Evolutionary conservation across 2,329 filamentous ascomycete genomes (phyloP), one percentile per base, ranked within the genome.

Genomic region (Monosporascus sp.): DNA sequence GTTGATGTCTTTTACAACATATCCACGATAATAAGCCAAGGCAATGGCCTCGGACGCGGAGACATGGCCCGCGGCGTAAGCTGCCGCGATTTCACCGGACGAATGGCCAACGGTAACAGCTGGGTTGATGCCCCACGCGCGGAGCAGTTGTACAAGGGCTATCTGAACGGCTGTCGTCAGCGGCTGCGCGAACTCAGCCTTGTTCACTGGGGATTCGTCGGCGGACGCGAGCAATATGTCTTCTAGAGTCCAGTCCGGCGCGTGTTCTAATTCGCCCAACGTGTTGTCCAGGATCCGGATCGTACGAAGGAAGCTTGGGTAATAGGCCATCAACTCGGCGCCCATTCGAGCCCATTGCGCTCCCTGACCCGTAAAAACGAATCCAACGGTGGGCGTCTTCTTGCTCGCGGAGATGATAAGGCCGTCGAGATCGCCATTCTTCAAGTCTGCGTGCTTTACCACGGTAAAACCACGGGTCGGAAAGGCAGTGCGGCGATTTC

Each of bases 41-140:
- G 73, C 70, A 74, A 77, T 77, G 51, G 71, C 68, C 7, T 46
- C 75, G 49, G 69, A 60, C 24, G 24, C 24, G 3, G 70, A 68
- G 64, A 78, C 75, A 48, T 72, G 72, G 5, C 74, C 63, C 61
- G 76, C 76, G 48, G 75, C 59, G 55, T 76, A 68, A 53, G 70
- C 67, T 58, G 76, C 63, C 50, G 77, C 75, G 38, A 77, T 74
- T 51, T 78, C 62, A 31, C 67, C 56, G 15, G 66, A 58, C 31
- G 63, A 52, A 9, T 75, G 75, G n/a, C 70, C 56, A 1, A 65
- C 44, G 20, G 24, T 37, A 11, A 20, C 50, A 20, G 26, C 35
- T 40, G 50, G 48, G 37, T 35, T 22, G 24, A 60, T 45, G 7
- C 24, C 24, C 24, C 24, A 24, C 4, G 24, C 24, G 7, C 24